These are phyloP conservation scores for Umbelopsis isabellina DNA, from an alignment of 192 early-diverging fungal genomes.

Conservation along the genomic window DNA sequence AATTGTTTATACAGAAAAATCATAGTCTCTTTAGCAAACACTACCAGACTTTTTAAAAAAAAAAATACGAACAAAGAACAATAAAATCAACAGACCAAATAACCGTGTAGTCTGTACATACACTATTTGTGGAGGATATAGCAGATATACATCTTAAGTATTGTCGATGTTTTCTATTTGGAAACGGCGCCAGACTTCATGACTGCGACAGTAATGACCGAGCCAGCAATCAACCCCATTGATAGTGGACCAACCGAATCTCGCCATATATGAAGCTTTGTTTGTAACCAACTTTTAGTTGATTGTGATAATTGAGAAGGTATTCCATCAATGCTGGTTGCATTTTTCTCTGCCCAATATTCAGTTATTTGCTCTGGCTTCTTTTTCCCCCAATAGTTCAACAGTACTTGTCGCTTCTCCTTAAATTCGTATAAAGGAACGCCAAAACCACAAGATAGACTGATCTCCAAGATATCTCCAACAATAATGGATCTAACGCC, in stretches of 20 bases:
- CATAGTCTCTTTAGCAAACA: not conserved
- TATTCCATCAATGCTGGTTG: constrained; percentile 61
- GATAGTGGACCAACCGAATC: not conserved
- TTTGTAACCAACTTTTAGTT: not conserved
- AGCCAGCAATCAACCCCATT: not conserved
- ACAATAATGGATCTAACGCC: constrained; percentile 62
- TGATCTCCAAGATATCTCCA: constrained; percentile 54
- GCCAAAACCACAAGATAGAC: constrained; percentile 62
- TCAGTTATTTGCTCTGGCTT: constrained; percentile 30
- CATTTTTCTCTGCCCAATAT: constrained; percentile 50
- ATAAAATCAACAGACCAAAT: not conserved
- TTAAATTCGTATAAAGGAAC: constrained; percentile 65
- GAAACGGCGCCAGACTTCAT: not conserved
- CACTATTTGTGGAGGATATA: not conserved
- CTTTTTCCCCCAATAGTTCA: constrained; percentile 45
- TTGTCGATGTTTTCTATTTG: not conserved
- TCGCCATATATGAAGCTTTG: not conserved
- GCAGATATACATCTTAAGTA: no score
- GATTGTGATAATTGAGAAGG: constrained; percentile 31
- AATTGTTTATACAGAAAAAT: constrained; percentile 16
- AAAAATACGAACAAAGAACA: constrained; percentile 11
- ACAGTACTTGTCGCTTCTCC: constrained; percentile 49
- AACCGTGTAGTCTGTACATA: not conserved
- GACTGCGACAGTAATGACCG: not conserved
- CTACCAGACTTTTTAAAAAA: not conserved